A percentile compares a stretch with the other conserved stretches of the same genome.
phyloP scores from a whole-genome alignment of 345 rosid species.

The Turnera subulata region DNA sequence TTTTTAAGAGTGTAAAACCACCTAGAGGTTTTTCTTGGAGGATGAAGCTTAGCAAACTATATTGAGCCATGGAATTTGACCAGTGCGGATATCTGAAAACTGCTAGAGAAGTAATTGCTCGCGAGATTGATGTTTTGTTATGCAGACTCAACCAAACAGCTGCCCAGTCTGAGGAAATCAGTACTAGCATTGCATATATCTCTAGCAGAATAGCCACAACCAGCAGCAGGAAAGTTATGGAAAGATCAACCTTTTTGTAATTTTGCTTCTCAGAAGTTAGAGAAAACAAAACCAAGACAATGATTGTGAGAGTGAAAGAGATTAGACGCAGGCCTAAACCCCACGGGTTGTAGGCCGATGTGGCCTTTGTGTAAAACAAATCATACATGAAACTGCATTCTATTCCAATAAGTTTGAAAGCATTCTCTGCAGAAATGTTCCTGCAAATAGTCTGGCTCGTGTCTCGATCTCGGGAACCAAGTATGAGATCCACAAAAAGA shows the following conservation, averaged over 20 bases:
- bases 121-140: background rate
- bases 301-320: background rate
- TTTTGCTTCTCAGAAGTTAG: constrained; percentile 5
- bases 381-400: constrained; percentile 24
- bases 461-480: constrained; percentile 7
- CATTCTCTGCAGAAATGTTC: background rate
- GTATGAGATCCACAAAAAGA: constrained; percentile 14
- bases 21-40: background rate
- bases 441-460: constrained; percentile 3
- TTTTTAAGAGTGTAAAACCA: background rate
- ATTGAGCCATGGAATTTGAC: constrained; percentile 16
- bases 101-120: background rate
- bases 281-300: constrained; percentile 11
- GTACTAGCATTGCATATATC: constrained; percentile 11
- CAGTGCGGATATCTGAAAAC: background rate
- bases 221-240: constrained; percentile 21
- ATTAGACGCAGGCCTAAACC: constrained; percentile 12
- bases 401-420: constrained; percentile 9
- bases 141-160: constrained; percentile 8
- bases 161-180: constrained; percentile 16
- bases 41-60: constrained; percentile 13
- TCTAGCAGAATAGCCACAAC: constrained; percentile 19
- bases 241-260: constrained; percentile 8
- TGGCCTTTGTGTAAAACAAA: constrained; percentile 24
- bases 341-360: background rate